Conservation (phyloP, 129 eudicot species). For the Artemisia annua region DNA sequence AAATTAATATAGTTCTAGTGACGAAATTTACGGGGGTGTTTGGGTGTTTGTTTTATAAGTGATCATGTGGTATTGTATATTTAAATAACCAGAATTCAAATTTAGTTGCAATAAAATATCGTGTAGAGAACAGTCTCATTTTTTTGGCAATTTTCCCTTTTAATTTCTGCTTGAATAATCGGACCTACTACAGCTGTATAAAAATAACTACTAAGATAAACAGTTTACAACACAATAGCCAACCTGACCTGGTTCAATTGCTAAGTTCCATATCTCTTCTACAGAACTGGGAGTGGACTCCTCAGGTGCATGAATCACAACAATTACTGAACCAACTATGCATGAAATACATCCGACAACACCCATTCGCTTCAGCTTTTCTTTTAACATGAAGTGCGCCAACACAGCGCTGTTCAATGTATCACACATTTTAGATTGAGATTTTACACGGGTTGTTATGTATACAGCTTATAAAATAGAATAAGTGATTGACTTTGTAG, state of each 20-base stretch:
- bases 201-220: too few relatives aligned
- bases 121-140: background rate
- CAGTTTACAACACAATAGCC: background rate
- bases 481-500: background rate
- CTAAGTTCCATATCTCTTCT: constrained; percentile 75
- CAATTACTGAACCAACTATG: constrained; percentile 85
- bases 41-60: background rate
- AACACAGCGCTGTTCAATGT: constrained; percentile 69
- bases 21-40: background rate
- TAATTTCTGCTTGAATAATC: too few relatives aligned
- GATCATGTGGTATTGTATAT: background rate
- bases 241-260: constrained; percentile 73
- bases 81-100: background rate
- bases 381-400: constrained; percentile 86
- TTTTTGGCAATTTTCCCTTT: too few relatives aligned
- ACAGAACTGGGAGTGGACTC: constrained; percentile 78
- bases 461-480: background rate
- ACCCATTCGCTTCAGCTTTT: constrained; percentile 65
- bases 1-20: background rate
- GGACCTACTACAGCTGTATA: too few relatives aligned
- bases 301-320: constrained; percentile 84
- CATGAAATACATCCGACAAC: constrained; percentile 78
- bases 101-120: background rate
- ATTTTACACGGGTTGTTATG: background rate
- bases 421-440: constrained; percentile 29